Evolutionary conservation across 768 basidiomycete species (phyloP), one percentile per base, ranked within the genome.

Genomic region (Russula abietina): DNA sequence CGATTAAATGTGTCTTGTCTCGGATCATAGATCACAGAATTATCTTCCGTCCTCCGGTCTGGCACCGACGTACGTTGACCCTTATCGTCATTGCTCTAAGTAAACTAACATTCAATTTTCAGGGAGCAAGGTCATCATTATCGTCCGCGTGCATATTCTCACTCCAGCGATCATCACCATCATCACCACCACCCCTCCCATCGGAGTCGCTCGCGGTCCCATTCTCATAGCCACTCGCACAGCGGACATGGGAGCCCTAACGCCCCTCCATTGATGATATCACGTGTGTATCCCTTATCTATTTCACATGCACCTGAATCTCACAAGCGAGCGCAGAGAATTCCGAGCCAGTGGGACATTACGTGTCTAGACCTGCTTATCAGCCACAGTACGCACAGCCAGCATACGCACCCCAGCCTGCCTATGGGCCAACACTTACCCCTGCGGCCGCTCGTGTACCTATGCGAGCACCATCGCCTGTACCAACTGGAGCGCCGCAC

Each of bases 101-200:
- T 11, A 43, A 32, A 26, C 26, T 55, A 39, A 50, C 39, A 19
- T 55, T 51, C 55, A 17, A 30, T 51, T n/a, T 24, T 54, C 16
- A 65, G 65, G 19, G 51, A 32, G 33, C 61, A 65, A 52, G 51
- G 30, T 12, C 52, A 65, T 49, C 56, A 63, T 45, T 76, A 75
- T n/a, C n/a, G n/a, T n/a, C n/a, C n/a, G n/a, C n/a, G n/a, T 36
- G 32, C 22, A 22, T 49, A 54, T 54, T 62, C 64, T n/a, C 64
- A 62, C 32, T 62, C 64, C n/a, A 62, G 56, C 28, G 62, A 55
- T 16, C 22, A n/a, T 28, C 30, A 49, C 7, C 41, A 59, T 1
- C 36, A 49, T 0, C 53, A 59, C 22, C 57, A 55, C 6, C 36
- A 36, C 4, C 2, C 6, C 16, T 33, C 33, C 2, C 33, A 33